phyloP scores from a whole-genome alignment of 2,329 filamentous ascomycete genomes.

The Xylariaceae sp. region DNA sequence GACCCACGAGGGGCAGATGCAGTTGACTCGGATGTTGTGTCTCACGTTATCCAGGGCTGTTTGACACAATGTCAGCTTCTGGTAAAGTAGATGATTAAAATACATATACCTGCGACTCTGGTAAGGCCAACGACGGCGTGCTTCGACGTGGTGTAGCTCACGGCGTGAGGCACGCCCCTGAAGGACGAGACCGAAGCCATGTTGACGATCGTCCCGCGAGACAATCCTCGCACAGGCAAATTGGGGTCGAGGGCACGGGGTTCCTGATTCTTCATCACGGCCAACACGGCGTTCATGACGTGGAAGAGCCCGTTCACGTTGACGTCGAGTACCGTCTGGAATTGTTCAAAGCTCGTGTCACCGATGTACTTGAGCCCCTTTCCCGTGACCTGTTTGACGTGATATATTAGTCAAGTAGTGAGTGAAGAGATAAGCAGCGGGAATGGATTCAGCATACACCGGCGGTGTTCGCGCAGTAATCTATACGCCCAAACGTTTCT shows the following conservation, averaged over 20 bases:
- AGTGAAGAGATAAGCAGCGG: not conserved
- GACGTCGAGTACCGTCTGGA: constrained; percentile 11
- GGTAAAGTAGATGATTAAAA: not conserved
- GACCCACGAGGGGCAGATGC: constrained; percentile 29
- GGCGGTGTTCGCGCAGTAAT: constrained; percentile 14
- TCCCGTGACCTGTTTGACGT: not conserved
- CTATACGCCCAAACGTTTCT: constrained; percentile 1
- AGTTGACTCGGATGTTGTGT: constrained; percentile 29
- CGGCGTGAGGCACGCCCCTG: not conserved
- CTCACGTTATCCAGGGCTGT: constrained; percentile 26
- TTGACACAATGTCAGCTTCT: not conserved
- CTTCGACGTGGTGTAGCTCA: constrained; percentile 8
- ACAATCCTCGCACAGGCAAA: constrained; percentile 2
- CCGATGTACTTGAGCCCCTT: not conserved
- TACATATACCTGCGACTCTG: constrained; percentile 4
- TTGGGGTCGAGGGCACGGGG: not conserved
- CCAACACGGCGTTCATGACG: constrained; percentile 2
- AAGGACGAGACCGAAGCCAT: constrained; percentile 12
- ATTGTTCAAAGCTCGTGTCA: not conserved
- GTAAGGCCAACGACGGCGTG: constrained; percentile 9
- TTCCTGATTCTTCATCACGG: constrained; percentile 14
- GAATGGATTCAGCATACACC: constrained; percentile 1
- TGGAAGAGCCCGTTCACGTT: constrained; percentile 14
- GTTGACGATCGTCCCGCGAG: constrained; percentile 13
- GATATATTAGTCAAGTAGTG: not conserved